Evolutionary conservation across 495 filamentous ascomycete species (phyloP), one percentile per base, ranked within the genome.

Genomic region (Trichoderma virens): DNA sequence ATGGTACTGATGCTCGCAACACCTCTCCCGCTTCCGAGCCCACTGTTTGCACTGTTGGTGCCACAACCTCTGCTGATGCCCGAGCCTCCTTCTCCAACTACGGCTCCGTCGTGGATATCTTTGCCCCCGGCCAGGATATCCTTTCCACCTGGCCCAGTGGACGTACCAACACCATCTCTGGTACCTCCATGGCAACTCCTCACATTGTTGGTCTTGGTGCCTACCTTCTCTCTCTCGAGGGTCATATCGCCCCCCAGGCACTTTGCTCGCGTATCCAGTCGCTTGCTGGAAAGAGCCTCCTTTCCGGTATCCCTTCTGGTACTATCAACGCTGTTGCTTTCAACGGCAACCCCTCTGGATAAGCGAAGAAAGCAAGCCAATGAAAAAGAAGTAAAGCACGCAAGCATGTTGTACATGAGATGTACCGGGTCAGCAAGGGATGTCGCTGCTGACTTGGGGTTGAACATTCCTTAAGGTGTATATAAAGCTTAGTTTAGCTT

Each of bases 101-200:
- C 66, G 84, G 85, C 28, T 63, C 71, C 35, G 67, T 79, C 25
- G 76, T 88, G 20, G 83, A 88, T 67, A 64, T 86, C 67, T 82
- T 83, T 64, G 84, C 82, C 41, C 83, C 84, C 5, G 84, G 83
- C 27, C 65, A 74, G 18, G 66, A 70, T 62, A 82, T 87, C 65
- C 72, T 77, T 41, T 80, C 78, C n/a, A 74, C 80, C 56, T 84
- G 75, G 79, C 79, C 78, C 51, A 78, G 76, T 56, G 78, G 76
- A 47, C 69, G 67, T 60, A 75, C 73, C 18, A 78, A 87, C 80
- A 83, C 82, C 71, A 87, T 90, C 74, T 87, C 84, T 7, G 88
- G 87, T 38, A 91, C 88, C 18, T 82, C 78, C 27, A 87, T 86
- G 83, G 83, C 86, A 47, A 79, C 81, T 20, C 87, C 86, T 34